Base-by-base conservation (phyloP, 1,139 yeast species). In the Geotrichum histeridarum region DNA sequence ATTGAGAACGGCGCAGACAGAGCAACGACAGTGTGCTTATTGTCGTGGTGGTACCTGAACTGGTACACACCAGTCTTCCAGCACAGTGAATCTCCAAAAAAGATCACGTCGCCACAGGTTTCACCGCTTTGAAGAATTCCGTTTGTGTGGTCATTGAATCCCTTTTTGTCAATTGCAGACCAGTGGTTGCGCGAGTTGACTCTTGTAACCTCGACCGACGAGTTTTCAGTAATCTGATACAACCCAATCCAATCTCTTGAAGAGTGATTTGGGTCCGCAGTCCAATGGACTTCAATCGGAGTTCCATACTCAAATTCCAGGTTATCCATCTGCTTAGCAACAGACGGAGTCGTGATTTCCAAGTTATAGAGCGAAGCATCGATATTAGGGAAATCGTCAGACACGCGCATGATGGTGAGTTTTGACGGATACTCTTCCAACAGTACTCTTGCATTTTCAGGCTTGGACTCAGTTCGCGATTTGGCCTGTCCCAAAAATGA, bases 51-150 rank as follows among this genome's bases (percentile, higher is more conserved):
- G 63, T 85, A 85, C 67, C 95, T 77, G 63, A 87, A 78, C 68
- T 87, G 94, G 68, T 82, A 87, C 42, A 81, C 75, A 0, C 95
- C 95, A 53, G 78, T 81, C 62, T 83, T 86, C 82, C 86, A 85
- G 63, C 77, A 77, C 47, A 84, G 70, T 50, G 77, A 70, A 8
- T 77, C 76, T 9, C 77, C 76, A 11, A 72, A 69, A 63, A 87
- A 87, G 6, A 64, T 71, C 11, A 80, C 75, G n/a, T 69, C 61
- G 0, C 94, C 94, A 4, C 67, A 62, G 4, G 70, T 68, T 14
- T 64, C 65, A 1, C 65, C 63, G 33, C 63, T 64, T 9, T 58
- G 54, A 7, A 54, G 48, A 8, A 61, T 27, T n/a, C 50, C 47
- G 9, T 44, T 45, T 37, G 36, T 45, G 38, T 56, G 57, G 22